Evolutionary conservation across 192 early-diverging fungal genomes (phyloP).

Genomic region (Backusella circina): DNA sequence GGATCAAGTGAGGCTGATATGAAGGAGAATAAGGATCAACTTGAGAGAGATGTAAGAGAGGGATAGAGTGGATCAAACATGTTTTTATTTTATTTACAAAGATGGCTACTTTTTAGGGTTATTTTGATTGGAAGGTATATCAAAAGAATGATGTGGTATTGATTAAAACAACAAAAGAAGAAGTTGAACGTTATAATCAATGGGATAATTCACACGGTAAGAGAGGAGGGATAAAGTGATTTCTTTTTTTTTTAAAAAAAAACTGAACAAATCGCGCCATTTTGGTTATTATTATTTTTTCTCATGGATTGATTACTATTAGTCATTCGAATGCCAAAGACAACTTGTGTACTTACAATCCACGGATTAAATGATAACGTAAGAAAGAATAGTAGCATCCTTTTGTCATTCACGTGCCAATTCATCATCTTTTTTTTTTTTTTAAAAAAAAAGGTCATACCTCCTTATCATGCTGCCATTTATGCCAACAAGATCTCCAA

Average conservation of each 20-base stretch:
- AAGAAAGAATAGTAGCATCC: slow-evolving; percentile 9
- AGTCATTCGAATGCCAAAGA: slow-evolving; percentile 46
- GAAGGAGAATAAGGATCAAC: not conserved
- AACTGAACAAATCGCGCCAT: not conserved
- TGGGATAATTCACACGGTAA: slow-evolving; percentile 30
- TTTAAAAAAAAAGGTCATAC: too few relatives aligned
- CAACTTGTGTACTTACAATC: slow-evolving; percentile 45
- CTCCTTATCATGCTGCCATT: slow-evolving; percentile 40
- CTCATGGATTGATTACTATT: not conserved
- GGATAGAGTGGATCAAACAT: not conserved
- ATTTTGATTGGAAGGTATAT: slow-evolving; percentile 17
- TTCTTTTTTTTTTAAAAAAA: not conserved
- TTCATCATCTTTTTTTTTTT: not conserved
- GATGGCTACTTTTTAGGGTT: slow-evolving; percentile 16
- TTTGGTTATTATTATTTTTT: not conserved
- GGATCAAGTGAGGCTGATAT: not conserved
- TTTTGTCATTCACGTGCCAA: not conserved
- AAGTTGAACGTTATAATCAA: slow-evolving; percentile 13
- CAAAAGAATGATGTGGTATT: slow-evolving; percentile 10
- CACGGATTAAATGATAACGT: slow-evolving; percentile 51
- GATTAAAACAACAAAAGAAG: slow-evolving; percentile 7
- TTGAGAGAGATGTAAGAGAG: slow-evolving; percentile 2
- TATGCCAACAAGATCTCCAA: slow-evolving; percentile 37
- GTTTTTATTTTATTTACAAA: not conserved
- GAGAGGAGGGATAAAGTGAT: too few relatives aligned